Conservation (phyloP, 148 eudicot genomes). For the Nepenthes mirabilis region DNA sequence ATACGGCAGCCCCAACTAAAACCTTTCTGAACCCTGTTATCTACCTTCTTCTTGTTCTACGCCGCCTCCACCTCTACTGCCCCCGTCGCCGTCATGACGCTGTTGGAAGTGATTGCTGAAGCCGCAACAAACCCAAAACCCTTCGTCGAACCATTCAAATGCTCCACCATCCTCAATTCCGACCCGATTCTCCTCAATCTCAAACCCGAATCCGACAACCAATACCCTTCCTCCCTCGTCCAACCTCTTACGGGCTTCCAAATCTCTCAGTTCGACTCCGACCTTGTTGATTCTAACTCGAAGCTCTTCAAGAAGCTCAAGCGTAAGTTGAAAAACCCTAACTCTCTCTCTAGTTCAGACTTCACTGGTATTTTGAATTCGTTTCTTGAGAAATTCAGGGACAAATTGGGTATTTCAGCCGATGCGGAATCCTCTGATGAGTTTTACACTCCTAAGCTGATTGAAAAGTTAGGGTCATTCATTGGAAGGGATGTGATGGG, state of each 20-base stretch:
- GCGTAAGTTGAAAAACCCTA: slow-evolving; percentile 25
- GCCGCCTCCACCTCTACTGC: neutral
- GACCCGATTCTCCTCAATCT: slow-evolving; percentile 29
- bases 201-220: slow-evolving; percentile 22
- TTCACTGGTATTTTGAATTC: slow-evolving; percentile 22
- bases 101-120: slow-evolving; percentile 42
- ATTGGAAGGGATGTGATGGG: slow-evolving; percentile 53
- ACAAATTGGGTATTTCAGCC: slow-evolving; percentile 15
- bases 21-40: neutral
- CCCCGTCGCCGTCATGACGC: slow-evolving; percentile 34
- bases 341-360: slow-evolving; percentile 11
- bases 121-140: slow-evolving; percentile 24
- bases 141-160: slow-evolving; percentile 16
- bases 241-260: slow-evolving; percentile 48
- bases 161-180: slow-evolving; percentile 33
- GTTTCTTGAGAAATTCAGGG: slow-evolving; percentile 21
- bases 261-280: slow-evolving; percentile 24
- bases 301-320: slow-evolving; percentile 23
- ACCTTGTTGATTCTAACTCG: slow-evolving; percentile 14
- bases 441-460: slow-evolving; percentile 16
- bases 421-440: slow-evolving; percentile 7
- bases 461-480: slow-evolving; percentile 41
- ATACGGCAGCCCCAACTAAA: too few relatives aligned
- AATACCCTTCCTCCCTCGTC: slow-evolving; percentile 16
- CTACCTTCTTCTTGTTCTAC: neutral